Base-by-base conservation (phyloP, 768 basidiomycete species). In the Dentipellis sp. region DNA sequence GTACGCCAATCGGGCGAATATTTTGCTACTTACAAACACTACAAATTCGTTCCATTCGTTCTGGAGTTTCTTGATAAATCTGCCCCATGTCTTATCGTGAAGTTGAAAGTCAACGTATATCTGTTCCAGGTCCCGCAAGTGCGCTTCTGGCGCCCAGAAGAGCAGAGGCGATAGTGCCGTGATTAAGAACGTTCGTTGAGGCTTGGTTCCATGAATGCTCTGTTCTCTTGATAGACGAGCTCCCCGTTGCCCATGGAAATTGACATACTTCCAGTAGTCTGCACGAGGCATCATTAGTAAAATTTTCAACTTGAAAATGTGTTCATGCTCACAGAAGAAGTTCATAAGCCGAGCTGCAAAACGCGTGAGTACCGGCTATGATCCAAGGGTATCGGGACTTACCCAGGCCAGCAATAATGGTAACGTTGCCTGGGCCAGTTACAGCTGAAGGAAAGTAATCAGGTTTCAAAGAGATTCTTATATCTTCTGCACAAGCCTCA, bases 241-340 rank as follows among this genome's bases (percentile, higher is more conserved):
- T 14, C 50, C 42, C 4, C 22, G 52, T 52, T 60, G 59, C 16
- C 61, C 61, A 8, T 62, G 61, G 52, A 49, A 53, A 36, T 60
- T 50, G 22, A 60, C 19, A 23, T 57, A 62, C 37, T 53, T 54
- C 56, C 56, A 59, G 49, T 62, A 59, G 29, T 49, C 61, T 62
- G 17, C 12, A 49, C 12, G 36, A 9, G 3, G 0, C 16, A 45
- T 46, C 21, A 19, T 37, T 35, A 3, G 19, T 9, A 5, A 22
- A 5, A 38, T 37, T 16, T 7, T 2, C 5, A 47, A 19, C 11
- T 2, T 17, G 11, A 40, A 34, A 35, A n/a, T 35, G 2, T 10
- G 23, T 17, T 4, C 4, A n/a, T 16, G 45, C 49, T 54, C 17
- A 61, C 60, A 51, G 40, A 61, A 59, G 34, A 61, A 56, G 2